Percentiles rank a stretch among this genome's conserved stretches.
phyloP scores from a whole-genome alignment of 306 rosid genomes.

The Cicer yamashitae region DNA sequence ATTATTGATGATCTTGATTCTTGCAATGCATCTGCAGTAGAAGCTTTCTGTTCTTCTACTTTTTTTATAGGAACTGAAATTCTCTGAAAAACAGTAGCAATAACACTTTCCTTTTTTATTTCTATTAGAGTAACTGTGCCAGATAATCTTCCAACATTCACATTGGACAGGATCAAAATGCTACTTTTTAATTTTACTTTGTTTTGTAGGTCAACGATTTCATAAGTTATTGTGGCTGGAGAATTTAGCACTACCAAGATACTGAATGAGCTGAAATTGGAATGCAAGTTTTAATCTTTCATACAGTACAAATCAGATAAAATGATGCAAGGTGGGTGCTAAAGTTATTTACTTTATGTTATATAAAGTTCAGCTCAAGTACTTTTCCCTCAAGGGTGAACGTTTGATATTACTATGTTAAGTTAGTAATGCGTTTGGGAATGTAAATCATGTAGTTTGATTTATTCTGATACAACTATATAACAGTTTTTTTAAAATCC shows the following conservation, averaged over 20 bases:
- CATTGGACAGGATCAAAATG: constrained; percentile 18
- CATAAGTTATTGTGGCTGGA: constrained; percentile 36
- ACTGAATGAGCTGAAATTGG: not conserved
- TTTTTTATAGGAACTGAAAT: no score
- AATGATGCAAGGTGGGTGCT: constrained; percentile 54
- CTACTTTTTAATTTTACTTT: constrained; percentile 1
- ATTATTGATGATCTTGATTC: not conserved
- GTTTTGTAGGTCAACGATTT: constrained; percentile 38
- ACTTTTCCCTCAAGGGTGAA: constrained; percentile 1
- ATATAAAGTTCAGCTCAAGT: constrained; percentile 24
- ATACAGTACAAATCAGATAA: constrained; percentile 55
- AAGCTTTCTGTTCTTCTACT: not conserved
- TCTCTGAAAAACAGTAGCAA: no score
- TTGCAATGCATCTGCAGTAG: not conserved
- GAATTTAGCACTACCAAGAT: constrained; percentile 12
- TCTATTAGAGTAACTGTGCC: constrained; percentile 18
- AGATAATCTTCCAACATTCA: not conserved
- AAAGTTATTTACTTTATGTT: not conserved
- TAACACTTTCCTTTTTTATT: not conserved
- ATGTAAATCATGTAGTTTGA: constrained; percentile 19
- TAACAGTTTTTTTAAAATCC: not conserved
- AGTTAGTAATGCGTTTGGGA: constrained; percentile 4
- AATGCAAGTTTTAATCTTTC: constrained; percentile 37
- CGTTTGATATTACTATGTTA: constrained; percentile 12
- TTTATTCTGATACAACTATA: constrained; percentile 15